Conservation (phyloP, 2,329 filamentous ascomycete genomes). For the Triangularia setosa region DNA sequence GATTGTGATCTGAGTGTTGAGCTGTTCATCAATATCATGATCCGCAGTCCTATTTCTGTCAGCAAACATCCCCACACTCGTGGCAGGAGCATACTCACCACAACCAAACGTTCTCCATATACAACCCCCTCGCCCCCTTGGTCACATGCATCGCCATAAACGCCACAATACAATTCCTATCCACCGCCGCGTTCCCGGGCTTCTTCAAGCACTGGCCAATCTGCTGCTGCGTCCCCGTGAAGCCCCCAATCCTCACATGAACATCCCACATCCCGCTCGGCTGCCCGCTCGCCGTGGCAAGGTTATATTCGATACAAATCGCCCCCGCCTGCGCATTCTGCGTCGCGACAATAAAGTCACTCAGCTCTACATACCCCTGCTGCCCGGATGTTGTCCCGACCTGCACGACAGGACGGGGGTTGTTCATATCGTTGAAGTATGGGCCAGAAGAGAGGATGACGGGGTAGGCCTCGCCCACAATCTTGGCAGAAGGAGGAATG, state of each 20-base stretch:
- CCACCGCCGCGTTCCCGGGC: slow-evolving; percentile 29
- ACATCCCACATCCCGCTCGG: slow-evolving; percentile 66
- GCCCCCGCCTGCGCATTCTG: slow-evolving; percentile 64
- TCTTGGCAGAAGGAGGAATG: slow-evolving; percentile 42
- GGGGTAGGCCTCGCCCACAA: slow-evolving; percentile 56
- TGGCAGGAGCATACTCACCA: slow-evolving; percentile 29
- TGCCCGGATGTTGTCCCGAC: slow-evolving; percentile 56
- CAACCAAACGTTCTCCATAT: slow-evolving; percentile 47
- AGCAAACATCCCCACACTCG: too few relatives aligned
- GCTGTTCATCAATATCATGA: slow-evolving; percentile 35
- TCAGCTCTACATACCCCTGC: slow-evolving; percentile 62
- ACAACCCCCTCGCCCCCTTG: slow-evolving; percentile 31
- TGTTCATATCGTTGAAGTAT: slow-evolving; percentile 54
- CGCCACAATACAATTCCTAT: slow-evolving; percentile 34
- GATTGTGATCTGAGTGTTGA: slow-evolving; percentile 45
- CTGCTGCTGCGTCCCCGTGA: slow-evolving; percentile 63
- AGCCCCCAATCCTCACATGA: slow-evolving; percentile 70
- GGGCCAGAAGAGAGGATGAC: slow-evolving; percentile 52
- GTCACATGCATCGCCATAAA: slow-evolving; percentile 43
- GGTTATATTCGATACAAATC: slow-evolving; percentile 68
- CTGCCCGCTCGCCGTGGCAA: slow-evolving; percentile 40
- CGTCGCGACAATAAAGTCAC: slow-evolving; percentile 68
- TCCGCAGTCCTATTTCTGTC: slow-evolving; percentile 25
- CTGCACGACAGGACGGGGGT: slow-evolving; percentile 61
- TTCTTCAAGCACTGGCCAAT: slow-evolving; percentile 62